Evolutionary conservation across 306 rosid genomes (phyloP), one percentile per base, ranked within the genome.

Genomic region (Malus fusca): DNA sequence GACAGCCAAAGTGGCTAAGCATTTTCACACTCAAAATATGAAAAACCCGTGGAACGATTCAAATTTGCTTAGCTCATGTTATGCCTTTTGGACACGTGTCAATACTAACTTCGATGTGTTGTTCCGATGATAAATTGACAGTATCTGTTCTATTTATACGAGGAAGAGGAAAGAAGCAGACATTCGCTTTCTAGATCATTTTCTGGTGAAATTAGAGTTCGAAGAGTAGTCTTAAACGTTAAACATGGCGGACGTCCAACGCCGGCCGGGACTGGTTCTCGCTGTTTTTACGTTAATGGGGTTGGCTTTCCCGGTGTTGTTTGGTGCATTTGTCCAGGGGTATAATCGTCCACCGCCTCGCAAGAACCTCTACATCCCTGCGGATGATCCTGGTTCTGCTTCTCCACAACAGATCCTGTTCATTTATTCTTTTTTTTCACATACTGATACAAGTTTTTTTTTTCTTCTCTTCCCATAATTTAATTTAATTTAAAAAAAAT

Each of bases 321-420:
- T 68, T 18, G 76, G 52, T 3, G 37, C 33, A 7, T 21, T 4
- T 3, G 90, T 67, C 18, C 55, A 55, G 4, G 81, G 81, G 2
- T 87, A 87, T 69, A 21, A 74, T 3, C 88, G 90, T 8, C 90
- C 88, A 40, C 77, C 67, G 35, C 18, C 79, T 13, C 77, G 88
- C 60, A 37, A 56, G 33, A 10, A 35, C 59, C 59, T 84, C 70
- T 4, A 18, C 53, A 55, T 77, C 8, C 78, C 28, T 71, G 72
- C 48, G 12, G 52, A 66, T 9, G 75, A 79, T 68, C 66, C 55
- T 42, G 81, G 72, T 5, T 62, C 75, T 61, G 62, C 23, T 76
- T 74, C 85, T 79, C 86, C 90, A 11, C 69, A 84, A 77, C 90
- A 84, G 90, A 88, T 87, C 25, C 42, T 18, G 12, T 48, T 30